Conservation (phyloP, 208 protist species). For the Herpetomonas tarakana region DNA sequence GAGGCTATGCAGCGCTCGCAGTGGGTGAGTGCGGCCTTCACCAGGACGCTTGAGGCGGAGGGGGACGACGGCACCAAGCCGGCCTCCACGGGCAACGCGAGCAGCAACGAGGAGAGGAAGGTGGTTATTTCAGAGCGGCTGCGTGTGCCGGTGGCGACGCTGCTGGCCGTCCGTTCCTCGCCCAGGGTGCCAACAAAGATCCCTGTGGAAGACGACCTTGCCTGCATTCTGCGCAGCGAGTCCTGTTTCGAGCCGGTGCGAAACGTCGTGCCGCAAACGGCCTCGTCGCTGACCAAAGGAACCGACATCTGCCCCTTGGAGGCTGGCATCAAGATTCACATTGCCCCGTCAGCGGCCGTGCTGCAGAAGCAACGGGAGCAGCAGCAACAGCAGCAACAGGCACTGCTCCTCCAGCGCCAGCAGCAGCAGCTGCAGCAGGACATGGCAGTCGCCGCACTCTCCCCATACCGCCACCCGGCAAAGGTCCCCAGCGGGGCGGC, state of each 20-base stretch:
- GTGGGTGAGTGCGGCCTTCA: constrained; percentile 67
- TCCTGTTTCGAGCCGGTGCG: constrained; percentile 68
- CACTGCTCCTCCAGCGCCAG: constrained; percentile 6
- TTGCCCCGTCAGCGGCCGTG: constrained; percentile 65
- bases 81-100: not conserved
- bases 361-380: constrained; percentile 45
- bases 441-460: not conserved
- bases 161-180: constrained; percentile 31
- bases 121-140: constrained; percentile 18
- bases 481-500: not conserved
- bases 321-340: constrained; percentile 86
- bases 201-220: constrained; percentile 67
- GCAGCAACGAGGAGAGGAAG: not conserved
- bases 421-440: constrained; percentile 13
- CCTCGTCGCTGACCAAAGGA: constrained; percentile 79
- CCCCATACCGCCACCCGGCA: not conserved
- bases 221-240: constrained; percentile 56
- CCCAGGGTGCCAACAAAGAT: constrained; percentile 51
- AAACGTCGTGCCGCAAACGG: constrained; percentile 68
- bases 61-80: not conserved
- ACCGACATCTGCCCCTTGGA: constrained; percentile 74
- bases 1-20: constrained; percentile 71
- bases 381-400: constrained; percentile 12
- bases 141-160: constrained; percentile 30
- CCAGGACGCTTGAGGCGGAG: constrained; percentile 15